Percentiles rank a stretch among this genome's conserved stretches.
Evolutionary conservation across 768 basidiomycete species (phyloP).

Genomic region (Mrakia gelida): DNA sequence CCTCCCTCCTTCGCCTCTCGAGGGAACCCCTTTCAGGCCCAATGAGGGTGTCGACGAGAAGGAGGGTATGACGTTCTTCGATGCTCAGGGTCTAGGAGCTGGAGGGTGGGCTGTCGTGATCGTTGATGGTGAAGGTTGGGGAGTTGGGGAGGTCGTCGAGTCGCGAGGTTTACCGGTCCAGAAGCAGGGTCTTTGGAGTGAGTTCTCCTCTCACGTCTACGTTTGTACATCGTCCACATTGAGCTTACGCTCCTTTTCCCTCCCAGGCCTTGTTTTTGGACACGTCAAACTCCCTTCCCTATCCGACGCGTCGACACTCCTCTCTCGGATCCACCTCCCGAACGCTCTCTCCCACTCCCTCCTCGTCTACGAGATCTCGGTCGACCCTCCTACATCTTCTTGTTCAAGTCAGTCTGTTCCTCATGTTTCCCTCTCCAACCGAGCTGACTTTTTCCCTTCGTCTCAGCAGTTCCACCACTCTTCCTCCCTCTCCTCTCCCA

Average conservation of each 20-base stretch:
- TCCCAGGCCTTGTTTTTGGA: constrained; percentile 2
- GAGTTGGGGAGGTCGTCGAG: neutral
- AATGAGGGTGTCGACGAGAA: constrained; percentile 18
- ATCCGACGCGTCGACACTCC: constrained; percentile 37
- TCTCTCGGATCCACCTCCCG: constrained; percentile 54
- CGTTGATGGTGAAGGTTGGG: constrained; percentile 11
- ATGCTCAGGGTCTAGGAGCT: neutral
- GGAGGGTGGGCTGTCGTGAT: constrained; percentile 7
- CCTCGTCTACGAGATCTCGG: constrained; percentile 55
- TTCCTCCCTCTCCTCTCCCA: constrained; percentile 58
- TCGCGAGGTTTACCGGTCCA: neutral
- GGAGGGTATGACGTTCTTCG: constrained; percentile 14
- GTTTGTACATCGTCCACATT: no score
- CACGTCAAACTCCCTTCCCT: neutral
- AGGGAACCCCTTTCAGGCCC: neutral
- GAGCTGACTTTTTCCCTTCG: constrained; percentile 45
- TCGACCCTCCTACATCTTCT: neutral
- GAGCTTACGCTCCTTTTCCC: no score
- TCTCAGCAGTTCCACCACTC: constrained; percentile 47
- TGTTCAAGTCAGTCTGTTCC: neutral
- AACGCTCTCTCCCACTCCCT: constrained; percentile 59
- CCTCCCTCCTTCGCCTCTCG: constrained; percentile 14
- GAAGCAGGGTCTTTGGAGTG: neutral
- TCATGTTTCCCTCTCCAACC: no score
- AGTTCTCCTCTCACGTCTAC: neutral